Evolutionary conservation across 2,329 filamentous ascomycete species (phyloP).

Genomic region (Monilinia aucupariae): DNA sequence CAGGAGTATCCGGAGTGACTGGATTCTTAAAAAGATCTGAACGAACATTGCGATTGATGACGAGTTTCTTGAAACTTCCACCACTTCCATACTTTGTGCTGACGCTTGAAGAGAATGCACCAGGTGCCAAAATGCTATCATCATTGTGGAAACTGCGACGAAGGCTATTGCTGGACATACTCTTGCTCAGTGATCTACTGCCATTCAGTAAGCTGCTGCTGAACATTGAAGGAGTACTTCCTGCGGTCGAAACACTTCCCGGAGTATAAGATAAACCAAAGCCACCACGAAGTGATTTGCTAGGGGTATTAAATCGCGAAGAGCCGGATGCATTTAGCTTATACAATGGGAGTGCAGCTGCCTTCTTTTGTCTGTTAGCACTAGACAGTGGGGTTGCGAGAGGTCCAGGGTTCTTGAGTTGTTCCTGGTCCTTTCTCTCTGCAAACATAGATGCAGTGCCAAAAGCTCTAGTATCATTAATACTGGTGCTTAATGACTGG

Average conservation of each 20-base stretch:
- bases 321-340: slow-evolving; percentile 71
- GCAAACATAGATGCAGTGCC: slow-evolving; percentile 83
- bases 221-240: slow-evolving; percentile 60
- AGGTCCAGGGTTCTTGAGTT: slow-evolving; percentile 68
- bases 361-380: slow-evolving; percentile 66
- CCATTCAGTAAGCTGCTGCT: slow-evolving; percentile 61
- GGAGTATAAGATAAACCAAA: slow-evolving; percentile 94
- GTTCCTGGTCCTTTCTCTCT: slow-evolving; percentile 52
- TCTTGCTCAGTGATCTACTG: slow-evolving; percentile 70
- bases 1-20: slow-evolving; percentile 34
- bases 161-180: slow-evolving; percentile 80
- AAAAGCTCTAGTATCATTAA: slow-evolving; percentile 81
- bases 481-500: slow-evolving; percentile 68
- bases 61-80: slow-evolving; percentile 78
- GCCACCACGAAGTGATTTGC: slow-evolving; percentile 63
- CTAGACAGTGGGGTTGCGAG: slow-evolving; percentile 83
- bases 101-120: slow-evolving; percentile 70
- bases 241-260: slow-evolving; percentile 61
- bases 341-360: slow-evolving; percentile 76
- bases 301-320: slow-evolving; percentile 74
- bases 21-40: slow-evolving; percentile 64
- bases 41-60: slow-evolving; percentile 82
- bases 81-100: slow-evolving; percentile 60
- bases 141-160: slow-evolving; percentile 76
- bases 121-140: slow-evolving; percentile 79